Percentiles rank a stretch among this genome's conserved stretches.
These are phyloP conservation scores for Lactarius evosmus DNA, from an alignment of 768 basidiomycete species.

Conservation along the genomic window DNA sequence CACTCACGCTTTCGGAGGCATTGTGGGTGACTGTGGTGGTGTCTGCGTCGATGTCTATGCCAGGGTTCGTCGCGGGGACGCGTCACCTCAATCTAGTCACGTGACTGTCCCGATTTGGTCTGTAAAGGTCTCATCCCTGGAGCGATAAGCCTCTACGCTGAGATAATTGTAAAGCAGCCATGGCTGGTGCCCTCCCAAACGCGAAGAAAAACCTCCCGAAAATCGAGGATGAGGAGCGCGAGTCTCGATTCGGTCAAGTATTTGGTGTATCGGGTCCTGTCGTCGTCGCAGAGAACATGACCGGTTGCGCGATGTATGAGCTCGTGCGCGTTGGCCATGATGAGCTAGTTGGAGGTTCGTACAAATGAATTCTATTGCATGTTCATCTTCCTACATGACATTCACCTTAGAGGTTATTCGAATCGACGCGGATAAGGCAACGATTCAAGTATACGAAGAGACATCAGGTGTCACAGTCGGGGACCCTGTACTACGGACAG, in stretches of 20 bases:
- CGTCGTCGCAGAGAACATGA: constrained; percentile 97
- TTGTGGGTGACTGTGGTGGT: constrained; percentile 38
- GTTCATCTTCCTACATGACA: background rate
- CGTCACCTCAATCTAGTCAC: constrained; percentile 33
- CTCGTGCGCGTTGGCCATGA: constrained; percentile 98
- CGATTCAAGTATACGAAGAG: constrained; percentile 99
- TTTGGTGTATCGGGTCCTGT: constrained; percentile 98
- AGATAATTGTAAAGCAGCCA: constrained; percentile 34
- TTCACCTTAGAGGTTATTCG: constrained; percentile 85
- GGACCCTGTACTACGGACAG: constrained; percentile 95
- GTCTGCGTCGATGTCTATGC: constrained; percentile 8
- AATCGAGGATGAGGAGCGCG: constrained; percentile 86
- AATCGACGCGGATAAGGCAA: constrained; percentile 96
- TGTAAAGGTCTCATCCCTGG: constrained; percentile 1
- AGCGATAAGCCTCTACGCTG: background rate
- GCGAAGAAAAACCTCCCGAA: constrained; percentile 85
- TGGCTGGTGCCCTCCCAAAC: constrained; percentile 93
- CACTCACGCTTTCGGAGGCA: constrained; percentile 95
- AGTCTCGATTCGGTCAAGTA: constrained; percentile 83
- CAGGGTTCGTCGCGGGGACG: constrained; percentile 32
- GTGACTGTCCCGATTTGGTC: constrained; percentile 18
- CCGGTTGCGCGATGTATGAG: constrained; percentile 95
- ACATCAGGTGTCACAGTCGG: constrained; percentile 99
- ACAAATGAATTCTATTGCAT: constrained; percentile 4
- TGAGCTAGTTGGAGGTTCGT: constrained; percentile 91